These are phyloP conservation scores for Metschnikowia lachancei DNA, from an alignment of 805 yeast genomes.

Conservation along the genomic window DNA sequence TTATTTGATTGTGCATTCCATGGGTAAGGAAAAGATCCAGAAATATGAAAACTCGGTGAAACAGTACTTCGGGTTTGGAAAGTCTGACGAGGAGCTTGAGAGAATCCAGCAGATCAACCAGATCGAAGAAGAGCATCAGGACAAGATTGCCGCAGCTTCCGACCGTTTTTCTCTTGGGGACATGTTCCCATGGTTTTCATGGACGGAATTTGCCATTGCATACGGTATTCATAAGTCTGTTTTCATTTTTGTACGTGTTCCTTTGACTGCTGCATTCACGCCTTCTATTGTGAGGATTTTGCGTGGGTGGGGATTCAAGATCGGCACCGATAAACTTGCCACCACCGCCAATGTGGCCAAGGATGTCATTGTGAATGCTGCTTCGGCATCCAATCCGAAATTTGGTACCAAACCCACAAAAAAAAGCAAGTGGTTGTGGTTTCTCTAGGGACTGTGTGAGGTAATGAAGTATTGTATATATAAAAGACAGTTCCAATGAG, in stretches of 20 bases:
- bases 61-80: constrained; percentile 60
- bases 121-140: constrained; percentile 27
- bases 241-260: constrained; percentile 71
- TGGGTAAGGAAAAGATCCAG: constrained; percentile 80
- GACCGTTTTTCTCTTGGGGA: constrained; percentile 8
- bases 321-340: constrained; percentile 52
- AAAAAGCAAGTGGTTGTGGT: constrained; percentile 60
- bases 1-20: constrained; percentile 75
- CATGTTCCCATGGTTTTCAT: constrained; percentile 41
- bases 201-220: constrained; percentile 87
- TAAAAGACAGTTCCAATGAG: background rate
- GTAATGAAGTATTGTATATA: background rate
- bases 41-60: constrained; percentile 61
- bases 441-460: too few relatives aligned
- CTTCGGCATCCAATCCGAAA: constrained; percentile 42
- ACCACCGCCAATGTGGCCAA: constrained; percentile 33
- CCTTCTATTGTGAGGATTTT: constrained; percentile 70
- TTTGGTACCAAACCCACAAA: constrained; percentile 54
- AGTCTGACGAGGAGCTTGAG: constrained; percentile 42
- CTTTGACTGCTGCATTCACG: constrained; percentile 87
- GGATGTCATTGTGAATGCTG: constrained; percentile 30
- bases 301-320: constrained; percentile 75
- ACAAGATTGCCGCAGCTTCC: constrained; percentile 23
- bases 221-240: constrained; percentile 90
- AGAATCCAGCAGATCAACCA: constrained; percentile 35